These are phyloP conservation scores for Protoeuglena noctilucae DNA, from an alignment of 139 green algal genomes.

Conservation along the genomic window DNA sequence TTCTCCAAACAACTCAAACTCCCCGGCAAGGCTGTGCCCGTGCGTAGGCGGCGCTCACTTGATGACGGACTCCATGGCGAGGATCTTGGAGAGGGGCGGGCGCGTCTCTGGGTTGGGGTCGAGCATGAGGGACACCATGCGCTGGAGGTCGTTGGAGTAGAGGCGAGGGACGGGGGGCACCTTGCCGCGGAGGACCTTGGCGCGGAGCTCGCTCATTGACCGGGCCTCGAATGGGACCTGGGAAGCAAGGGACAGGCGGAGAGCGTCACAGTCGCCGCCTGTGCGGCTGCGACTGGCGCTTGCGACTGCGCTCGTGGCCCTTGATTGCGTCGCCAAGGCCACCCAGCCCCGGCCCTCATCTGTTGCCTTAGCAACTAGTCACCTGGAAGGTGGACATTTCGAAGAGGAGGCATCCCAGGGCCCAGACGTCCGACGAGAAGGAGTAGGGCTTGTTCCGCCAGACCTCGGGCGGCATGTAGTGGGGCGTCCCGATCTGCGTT, in stretches of 20 bases:
- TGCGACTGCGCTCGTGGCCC: background rate
- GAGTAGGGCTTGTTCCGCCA: slow-evolving; percentile 60
- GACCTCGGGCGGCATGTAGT: slow-evolving; percentile 76
- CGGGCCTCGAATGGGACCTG: slow-evolving; percentile 50
- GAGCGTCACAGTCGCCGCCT: background rate
- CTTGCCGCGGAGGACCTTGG: slow-evolving; percentile 19
- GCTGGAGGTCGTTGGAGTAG: slow-evolving; percentile 37
- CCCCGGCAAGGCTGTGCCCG: too few relatives aligned
- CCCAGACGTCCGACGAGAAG: slow-evolving; percentile 62
- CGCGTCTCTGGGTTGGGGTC: slow-evolving; percentile 28
- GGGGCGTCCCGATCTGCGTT: slow-evolving; percentile 59
- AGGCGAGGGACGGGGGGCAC: slow-evolving; percentile 27
- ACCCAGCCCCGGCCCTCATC: background rate
- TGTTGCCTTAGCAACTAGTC: background rate
- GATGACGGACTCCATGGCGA: slow-evolving; percentile 11
- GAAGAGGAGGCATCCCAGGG: slow-evolving; percentile 65
- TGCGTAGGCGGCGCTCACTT: too few relatives aligned
- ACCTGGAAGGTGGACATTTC: slow-evolving; percentile 60
- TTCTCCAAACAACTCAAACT: too few relatives aligned
- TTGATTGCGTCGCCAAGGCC: background rate
- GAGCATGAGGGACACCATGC: slow-evolving; percentile 34
- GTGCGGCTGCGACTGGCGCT: slow-evolving; percentile 2
- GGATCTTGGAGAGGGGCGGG: slow-evolving; percentile 24
- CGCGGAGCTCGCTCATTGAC: slow-evolving; percentile 35
- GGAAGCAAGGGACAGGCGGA: background rate